Evolutionary conservation across 2,329 filamentous ascomycete genomes (phyloP).

Genomic region (Trichoderma guizhouense): DNA sequence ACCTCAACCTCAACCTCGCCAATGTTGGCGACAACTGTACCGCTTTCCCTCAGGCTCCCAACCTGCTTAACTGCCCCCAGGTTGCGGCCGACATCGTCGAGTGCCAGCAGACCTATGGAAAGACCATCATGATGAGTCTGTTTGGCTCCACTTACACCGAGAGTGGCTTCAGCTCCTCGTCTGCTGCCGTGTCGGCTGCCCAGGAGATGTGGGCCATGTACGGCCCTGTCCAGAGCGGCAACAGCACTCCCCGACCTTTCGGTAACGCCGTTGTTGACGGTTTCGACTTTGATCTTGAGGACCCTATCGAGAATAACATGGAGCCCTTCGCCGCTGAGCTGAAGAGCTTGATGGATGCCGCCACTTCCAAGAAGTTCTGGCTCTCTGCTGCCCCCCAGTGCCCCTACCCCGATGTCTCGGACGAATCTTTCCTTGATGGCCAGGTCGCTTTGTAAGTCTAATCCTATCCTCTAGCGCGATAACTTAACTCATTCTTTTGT

Average conservation of each 20-base stretch:
- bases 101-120: slow-evolving; percentile 59
- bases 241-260: slow-evolving; percentile 59
- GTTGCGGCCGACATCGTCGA: slow-evolving; percentile 55
- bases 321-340: slow-evolving; percentile 57
- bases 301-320: slow-evolving; percentile 53
- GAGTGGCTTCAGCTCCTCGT: slow-evolving; percentile 56
- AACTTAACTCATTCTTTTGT: too few species aligned
- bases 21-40: slow-evolving; percentile 60
- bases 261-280: slow-evolving; percentile 64
- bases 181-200: slow-evolving; percentile 54
- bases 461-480: too few species aligned
- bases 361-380: slow-evolving; percentile 54
- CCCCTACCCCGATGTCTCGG: slow-evolving; percentile 59
- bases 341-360: slow-evolving; percentile 52
- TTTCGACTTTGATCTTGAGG: slow-evolving; percentile 75
- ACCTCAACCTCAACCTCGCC: slow-evolving; percentile 59
- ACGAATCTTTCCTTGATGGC: slow-evolving; percentile 53
- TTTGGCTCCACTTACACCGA: slow-evolving; percentile 64
- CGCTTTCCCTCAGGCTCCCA: slow-evolving; percentile 42
- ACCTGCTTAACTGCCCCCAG: slow-evolving; percentile 58
- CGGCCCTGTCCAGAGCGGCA: slow-evolving; percentile 50
- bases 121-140: slow-evolving; percentile 69
- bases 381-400: slow-evolving; percentile 68
- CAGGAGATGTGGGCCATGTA: slow-evolving; percentile 68
- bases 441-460: slow-evolving; percentile 51